Percentiles rank a stretch among this genome's conserved stretches.
phyloP scores from a whole-genome alignment of 441 rosid species.

The Euphorbia schlechtendalii region DNA sequence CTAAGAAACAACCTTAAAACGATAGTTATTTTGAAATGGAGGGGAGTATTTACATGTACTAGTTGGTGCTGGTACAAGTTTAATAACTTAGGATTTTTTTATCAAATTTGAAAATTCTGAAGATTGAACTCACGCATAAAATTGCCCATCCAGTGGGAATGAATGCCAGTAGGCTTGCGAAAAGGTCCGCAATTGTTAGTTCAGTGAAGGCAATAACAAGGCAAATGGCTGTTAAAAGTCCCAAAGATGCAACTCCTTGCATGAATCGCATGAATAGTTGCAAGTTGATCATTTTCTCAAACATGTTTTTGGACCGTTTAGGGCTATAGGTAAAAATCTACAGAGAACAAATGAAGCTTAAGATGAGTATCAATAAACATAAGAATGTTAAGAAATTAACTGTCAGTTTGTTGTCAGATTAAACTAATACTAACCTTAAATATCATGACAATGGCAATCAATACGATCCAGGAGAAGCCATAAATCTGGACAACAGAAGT shows the following conservation, averaged over 20 bases:
- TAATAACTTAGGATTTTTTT: not conserved
- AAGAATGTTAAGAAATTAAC: not conserved
- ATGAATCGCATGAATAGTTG: slow-evolving; percentile 63
- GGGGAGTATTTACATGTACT: too few species aligned
- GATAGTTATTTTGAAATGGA: too few species aligned
- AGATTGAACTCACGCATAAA: slow-evolving; percentile 46
- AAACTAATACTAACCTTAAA: slow-evolving; percentile 53
- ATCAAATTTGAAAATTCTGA: not conserved
- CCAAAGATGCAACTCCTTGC: slow-evolving; percentile 70
- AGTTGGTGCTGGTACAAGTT: too few species aligned
- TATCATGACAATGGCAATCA: slow-evolving; percentile 56
- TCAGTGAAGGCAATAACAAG: slow-evolving; percentile 51
- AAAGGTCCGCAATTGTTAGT: slow-evolving; percentile 65
- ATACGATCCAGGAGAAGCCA: slow-evolving; percentile 83
- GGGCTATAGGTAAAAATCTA: slow-evolving; percentile 79
- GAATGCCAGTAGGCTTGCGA: slow-evolving; percentile 77
- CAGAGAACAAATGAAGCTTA: slow-evolving; percentile 17
- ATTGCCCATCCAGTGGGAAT: slow-evolving; percentile 89
- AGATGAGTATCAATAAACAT: slow-evolving; percentile 9
- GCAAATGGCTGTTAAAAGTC: slow-evolving; percentile 52
- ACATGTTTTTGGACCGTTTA: slow-evolving; percentile 43
- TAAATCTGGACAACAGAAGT: slow-evolving; percentile 45
- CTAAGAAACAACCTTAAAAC: too few species aligned
- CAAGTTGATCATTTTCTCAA: slow-evolving; percentile 20
- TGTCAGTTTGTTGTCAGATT: not conserved